Evolutionary conservation across 2,329 filamentous ascomycete genomes (phyloP).

Genomic region (Epichloe bromicola): DNA sequence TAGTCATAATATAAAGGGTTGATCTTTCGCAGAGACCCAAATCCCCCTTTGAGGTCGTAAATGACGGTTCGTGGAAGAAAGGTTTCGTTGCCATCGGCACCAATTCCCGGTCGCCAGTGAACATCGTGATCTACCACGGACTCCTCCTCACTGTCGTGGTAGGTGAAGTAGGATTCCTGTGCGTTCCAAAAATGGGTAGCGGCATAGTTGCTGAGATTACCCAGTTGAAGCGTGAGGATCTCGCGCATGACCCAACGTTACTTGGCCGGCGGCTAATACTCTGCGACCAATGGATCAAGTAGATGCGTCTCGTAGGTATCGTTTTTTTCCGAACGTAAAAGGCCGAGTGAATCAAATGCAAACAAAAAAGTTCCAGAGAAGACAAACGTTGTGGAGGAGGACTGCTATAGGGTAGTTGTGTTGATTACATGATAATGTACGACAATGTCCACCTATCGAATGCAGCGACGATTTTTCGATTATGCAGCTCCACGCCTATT

Average conservation of each 20-base stretch:
- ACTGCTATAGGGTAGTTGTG: not conserved
- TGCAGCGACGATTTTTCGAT: no score
- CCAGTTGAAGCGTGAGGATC: slow-evolving; percentile 86
- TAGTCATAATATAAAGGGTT: slow-evolving; percentile 94
- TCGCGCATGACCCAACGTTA: slow-evolving; percentile 60
- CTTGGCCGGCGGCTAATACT: no score
- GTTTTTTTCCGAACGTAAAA: no score
- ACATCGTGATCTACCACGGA: slow-evolving; percentile 42
- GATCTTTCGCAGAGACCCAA: slow-evolving; percentile 75
- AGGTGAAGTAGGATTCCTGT: slow-evolving; percentile 98
- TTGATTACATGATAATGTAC: not conserved
- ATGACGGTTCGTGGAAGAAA: slow-evolving; percentile 85
- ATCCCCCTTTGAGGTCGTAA: slow-evolving; percentile 89
- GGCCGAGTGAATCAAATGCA: no score
- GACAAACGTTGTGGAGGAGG: no score
- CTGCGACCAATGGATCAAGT: no score
- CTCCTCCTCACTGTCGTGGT: slow-evolving; percentile 35
- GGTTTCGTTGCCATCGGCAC: slow-evolving; percentile 74
- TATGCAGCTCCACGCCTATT: no score
- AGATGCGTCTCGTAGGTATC: no score
- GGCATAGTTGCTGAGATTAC: slow-evolving; percentile 83
- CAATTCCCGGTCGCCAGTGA: slow-evolving; percentile 75
- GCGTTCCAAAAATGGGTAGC: slow-evolving; percentile 97
- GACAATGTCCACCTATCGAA: no score
- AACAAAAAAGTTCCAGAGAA: no score